Evolutionary conservation across 768 basidiomycete species (phyloP).

Genomic region (Auricularia cornea): DNA sequence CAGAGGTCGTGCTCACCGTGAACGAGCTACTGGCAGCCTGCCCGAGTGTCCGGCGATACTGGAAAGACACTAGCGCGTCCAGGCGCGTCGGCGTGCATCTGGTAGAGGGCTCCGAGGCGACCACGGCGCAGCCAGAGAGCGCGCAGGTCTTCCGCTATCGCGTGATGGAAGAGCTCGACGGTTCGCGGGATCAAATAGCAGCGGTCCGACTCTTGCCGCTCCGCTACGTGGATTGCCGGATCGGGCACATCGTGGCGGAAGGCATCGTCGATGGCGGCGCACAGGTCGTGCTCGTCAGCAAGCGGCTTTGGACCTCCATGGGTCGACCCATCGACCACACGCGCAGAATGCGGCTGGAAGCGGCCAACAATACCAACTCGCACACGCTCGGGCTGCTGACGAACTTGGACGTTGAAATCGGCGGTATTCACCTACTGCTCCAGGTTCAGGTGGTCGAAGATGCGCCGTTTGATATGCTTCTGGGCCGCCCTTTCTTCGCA

Average conservation of each 20-base stretch:
- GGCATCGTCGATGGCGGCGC: neutral
- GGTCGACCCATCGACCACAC: neutral
- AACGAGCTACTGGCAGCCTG: neutral
- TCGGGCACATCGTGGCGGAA: neutral
- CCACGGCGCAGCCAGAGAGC: neutral
- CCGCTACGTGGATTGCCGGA: neutral
- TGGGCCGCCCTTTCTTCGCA: conserved; percentile 9
- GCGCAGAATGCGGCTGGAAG: neutral
- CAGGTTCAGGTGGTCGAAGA: conserved; percentile 10
- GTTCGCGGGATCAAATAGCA: neutral
- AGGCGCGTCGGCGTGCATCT: neutral
- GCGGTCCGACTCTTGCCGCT: neutral
- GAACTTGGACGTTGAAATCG: conserved; percentile 3
- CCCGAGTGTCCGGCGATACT: neutral
- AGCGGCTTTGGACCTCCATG: neutral
- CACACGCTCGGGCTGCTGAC: neutral
- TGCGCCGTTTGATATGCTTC: conserved; percentile 7
- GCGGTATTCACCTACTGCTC: neutral
- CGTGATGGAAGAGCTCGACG: neutral
- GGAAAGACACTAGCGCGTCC: neutral
- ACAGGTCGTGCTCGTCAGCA: neutral
- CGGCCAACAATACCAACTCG: neutral
- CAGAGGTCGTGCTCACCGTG: neutral
- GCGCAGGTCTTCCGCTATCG: neutral
- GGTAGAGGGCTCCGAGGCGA: neutral